A percentile compares a stretch with the other conserved stretches of the same genome.
phyloP scores from a whole-genome alignment of 2,329 filamentous ascomycete genomes.

The Beauveria caledonica region DNA sequence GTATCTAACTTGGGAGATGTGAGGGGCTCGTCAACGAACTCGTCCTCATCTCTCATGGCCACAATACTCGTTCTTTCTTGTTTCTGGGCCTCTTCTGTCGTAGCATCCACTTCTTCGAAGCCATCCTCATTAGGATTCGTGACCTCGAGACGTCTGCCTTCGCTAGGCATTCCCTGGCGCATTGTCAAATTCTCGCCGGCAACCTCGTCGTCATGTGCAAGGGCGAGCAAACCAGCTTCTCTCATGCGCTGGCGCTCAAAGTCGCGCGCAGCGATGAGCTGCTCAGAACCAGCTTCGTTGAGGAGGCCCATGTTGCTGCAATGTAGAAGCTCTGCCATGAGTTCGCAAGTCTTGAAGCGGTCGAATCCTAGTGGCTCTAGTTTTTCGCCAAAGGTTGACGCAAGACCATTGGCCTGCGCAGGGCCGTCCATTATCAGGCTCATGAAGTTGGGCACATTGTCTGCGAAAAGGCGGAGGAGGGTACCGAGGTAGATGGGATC shows the following conservation, averaged over 20 bases:
- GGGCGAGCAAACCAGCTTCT: constrained; percentile 60
- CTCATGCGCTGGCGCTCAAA: constrained; percentile 72
- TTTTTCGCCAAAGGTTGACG: constrained; percentile 80
- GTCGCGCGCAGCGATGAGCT: constrained; percentile 73
- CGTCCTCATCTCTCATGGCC: constrained; percentile 51
- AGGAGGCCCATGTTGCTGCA: constrained; percentile 98
- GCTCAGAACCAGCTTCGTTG: constrained; percentile 85
- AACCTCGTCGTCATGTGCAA: constrained; percentile 31
- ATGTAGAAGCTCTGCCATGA: constrained; percentile 95
- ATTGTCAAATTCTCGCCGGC: constrained; percentile 53
- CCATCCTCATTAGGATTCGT: constrained; percentile 81
- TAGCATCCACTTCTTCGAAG: constrained; percentile 77
- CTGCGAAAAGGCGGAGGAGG: constrained; percentile 78
- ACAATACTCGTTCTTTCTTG: constrained; percentile 1
- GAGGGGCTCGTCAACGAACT: constrained; percentile 71
- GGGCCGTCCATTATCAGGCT: constrained; percentile 72
- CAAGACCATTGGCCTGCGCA: constrained; percentile 64
- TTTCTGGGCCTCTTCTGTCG: constrained; percentile 52
- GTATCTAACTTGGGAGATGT: constrained; percentile 59
- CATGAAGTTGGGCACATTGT: constrained; percentile 92
- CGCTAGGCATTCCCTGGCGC: constrained; percentile 44
- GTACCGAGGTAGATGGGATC: constrained; percentile 96
- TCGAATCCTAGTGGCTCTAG: constrained; percentile 96
- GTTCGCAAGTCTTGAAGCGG: constrained; percentile 95
- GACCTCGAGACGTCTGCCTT: constrained; percentile 66